Conservation (phyloP, 345 rosid species). For the Corchorus olitorius region DNA sequence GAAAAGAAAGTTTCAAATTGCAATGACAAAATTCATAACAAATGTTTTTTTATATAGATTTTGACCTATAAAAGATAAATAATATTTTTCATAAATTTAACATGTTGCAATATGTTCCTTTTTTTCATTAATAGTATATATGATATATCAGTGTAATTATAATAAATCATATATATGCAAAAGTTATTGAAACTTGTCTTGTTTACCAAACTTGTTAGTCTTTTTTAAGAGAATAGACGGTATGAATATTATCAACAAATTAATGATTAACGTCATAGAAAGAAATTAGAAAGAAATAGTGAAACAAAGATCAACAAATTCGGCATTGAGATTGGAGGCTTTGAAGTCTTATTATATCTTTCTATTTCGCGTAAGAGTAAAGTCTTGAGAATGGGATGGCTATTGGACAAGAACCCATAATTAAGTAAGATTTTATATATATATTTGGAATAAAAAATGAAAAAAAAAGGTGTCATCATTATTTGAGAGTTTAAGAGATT, state of each 20-base stretch:
- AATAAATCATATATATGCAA: too few relatives aligned
- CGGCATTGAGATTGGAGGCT: neutral
- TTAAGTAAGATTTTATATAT: constrained; percentile 14
- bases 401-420: constrained; percentile 6
- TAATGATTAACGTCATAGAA: neutral
- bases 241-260: too few relatives aligned
- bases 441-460: neutral
- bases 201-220: neutral
- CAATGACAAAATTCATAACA: neutral
- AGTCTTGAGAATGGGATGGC: neutral
- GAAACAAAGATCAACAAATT: neutral
- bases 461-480: neutral
- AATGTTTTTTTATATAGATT: too few relatives aligned
- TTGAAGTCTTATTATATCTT: constrained; percentile 8
- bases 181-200: too few relatives aligned
- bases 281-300: constrained; percentile 2
- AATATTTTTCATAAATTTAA: too few relatives aligned
- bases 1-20: neutral
- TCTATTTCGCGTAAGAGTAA: constrained; percentile 4
- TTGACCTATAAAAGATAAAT: neutral
- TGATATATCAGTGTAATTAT: too few relatives aligned
- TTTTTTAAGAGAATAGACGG: neutral
- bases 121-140: too few relatives aligned
- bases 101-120: neutral
- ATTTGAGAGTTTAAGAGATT: constrained; percentile 19